Percentiles rank a stretch among this genome's conserved stretches.
Evolutionary conservation across 2,329 filamentous ascomycete genomes (phyloP).

Genomic region (Colletotrichum ledebouriae): DNA sequence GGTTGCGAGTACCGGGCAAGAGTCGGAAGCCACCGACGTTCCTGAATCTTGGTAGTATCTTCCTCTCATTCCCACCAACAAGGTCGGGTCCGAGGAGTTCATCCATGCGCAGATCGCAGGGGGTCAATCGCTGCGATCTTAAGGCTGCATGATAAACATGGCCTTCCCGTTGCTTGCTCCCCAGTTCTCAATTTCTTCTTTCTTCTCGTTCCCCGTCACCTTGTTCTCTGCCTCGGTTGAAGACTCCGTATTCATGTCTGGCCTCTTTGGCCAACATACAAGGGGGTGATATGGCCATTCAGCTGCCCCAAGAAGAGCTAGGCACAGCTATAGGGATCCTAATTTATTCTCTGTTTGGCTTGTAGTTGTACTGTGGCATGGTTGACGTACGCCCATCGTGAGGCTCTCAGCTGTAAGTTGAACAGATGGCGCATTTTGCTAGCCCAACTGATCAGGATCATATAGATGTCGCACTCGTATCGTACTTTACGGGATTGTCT

Average conservation of each 20-base stretch:
- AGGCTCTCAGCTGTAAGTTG: constrained; percentile 57
- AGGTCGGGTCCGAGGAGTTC: neutral
- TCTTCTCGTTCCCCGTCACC: constrained; percentile 24
- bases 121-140: constrained; percentile 30
- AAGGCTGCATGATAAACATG: constrained; percentile 42
- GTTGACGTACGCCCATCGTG: constrained; percentile 56
- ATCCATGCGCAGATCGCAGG: constrained; percentile 39
- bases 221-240: constrained; percentile 30
- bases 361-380: constrained; percentile 52
- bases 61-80: neutral
- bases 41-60: constrained; percentile 8
- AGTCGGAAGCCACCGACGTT: neutral
- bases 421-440: too few species aligned
- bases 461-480: constrained; percentile 56
- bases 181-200: constrained; percentile 36
- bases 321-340: constrained; percentile 52
- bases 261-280: constrained; percentile 21
- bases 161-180: constrained; percentile 31
- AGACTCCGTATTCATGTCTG: constrained; percentile 38
- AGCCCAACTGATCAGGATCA: constrained; percentile 21
- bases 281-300: constrained; percentile 52
- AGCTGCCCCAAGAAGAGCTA: constrained; percentile 52
- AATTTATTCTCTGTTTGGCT: constrained; percentile 52
- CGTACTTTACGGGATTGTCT: constrained; percentile 53
- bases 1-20: constrained; percentile 18